These are phyloP conservation scores for Calonectria naviculata DNA, from an alignment of 2,329 filamentous ascomycete genomes.

Conservation along the genomic window DNA sequence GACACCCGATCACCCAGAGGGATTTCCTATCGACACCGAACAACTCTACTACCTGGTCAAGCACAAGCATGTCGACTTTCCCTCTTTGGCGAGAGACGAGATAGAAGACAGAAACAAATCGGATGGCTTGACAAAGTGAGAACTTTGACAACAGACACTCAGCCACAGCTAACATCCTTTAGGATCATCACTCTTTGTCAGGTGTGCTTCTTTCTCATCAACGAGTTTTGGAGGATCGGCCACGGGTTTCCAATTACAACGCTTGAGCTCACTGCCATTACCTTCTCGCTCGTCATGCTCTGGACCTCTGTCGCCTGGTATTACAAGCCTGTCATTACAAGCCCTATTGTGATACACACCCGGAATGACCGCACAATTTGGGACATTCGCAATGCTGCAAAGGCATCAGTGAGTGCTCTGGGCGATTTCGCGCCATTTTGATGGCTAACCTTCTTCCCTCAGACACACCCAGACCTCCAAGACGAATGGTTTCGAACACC, in stretches of 20 bases:
- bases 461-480: not conserved
- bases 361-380: not conserved
- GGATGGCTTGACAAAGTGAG: conserved; percentile 19
- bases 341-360: not conserved
- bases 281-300: conserved; percentile 17
- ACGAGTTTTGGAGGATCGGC: not conserved
- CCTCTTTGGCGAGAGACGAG: not conserved
- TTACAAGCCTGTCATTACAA: conserved; percentile 21
- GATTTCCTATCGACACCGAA: conserved; percentile 21
- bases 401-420: not conserved
- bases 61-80: not conserved
- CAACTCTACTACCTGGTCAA: conserved; percentile 24
- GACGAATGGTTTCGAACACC: conserved; percentile 14
- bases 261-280: conserved; percentile 22
- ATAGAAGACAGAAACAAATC: conserved; percentile 18
- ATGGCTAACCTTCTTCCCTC: not conserved
- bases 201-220: conserved; percentile 21
- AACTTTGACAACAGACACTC: not conserved
- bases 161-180: not conserved
- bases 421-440: not conserved
- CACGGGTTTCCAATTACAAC: conserved; percentile 22
- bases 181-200: conserved; percentile 22
- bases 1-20: accelerated
- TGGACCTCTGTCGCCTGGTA: conserved; percentile 27
- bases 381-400: too few species aligned